These are phyloP conservation scores for Scytalidium sp. DNA, from an alignment of 2,329 filamentous ascomycete species.

Conservation along the genomic window DNA sequence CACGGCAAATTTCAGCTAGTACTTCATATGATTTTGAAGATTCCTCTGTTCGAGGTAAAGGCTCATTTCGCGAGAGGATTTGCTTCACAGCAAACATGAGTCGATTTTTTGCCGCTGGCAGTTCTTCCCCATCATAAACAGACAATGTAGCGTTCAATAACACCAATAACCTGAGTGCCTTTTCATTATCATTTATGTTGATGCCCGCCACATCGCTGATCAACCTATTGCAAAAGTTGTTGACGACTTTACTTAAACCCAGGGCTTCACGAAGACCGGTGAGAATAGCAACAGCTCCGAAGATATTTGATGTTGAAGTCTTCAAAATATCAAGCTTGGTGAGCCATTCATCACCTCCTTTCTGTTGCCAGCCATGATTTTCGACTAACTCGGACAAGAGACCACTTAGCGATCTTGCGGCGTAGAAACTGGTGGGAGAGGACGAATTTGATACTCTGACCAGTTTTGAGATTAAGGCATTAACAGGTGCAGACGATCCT, in stretches of 20 bases:
- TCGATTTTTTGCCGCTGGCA: conserved; percentile 53
- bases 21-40: background rate
- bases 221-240: conserved; percentile 56
- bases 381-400: conserved; percentile 46
- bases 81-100: conserved; percentile 77
- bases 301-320: conserved; percentile 40
- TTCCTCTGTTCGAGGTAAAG: conserved; percentile 20
- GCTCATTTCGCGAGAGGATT: conserved; percentile 68
- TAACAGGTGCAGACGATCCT: conserved; percentile 34
- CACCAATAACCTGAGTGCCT: conserved; percentile 46
- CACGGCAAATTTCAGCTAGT: conserved; percentile 50
- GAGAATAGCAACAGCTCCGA: conserved; percentile 49
- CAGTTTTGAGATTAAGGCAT: conserved; percentile 41
- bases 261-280: conserved; percentile 49
- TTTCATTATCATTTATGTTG: conserved; percentile 30
- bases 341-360: conserved; percentile 45
- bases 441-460: conserved; percentile 39
- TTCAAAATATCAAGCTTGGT: conserved; percentile 44
- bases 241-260: conserved; percentile 44
- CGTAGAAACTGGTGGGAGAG: conserved; percentile 47
- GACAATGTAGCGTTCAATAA: conserved; percentile 51
- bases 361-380: conserved; percentile 40
- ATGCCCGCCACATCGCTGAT: conserved; percentile 57
- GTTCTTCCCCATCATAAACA: conserved; percentile 47
- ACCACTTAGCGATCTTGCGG: conserved; percentile 47